A percentile compares a stretch with the other conserved stretches of the same genome.
Evolutionary conservation across 331 rosid genomes (phyloP).

Genomic region (Quercus tomentella): DNA sequence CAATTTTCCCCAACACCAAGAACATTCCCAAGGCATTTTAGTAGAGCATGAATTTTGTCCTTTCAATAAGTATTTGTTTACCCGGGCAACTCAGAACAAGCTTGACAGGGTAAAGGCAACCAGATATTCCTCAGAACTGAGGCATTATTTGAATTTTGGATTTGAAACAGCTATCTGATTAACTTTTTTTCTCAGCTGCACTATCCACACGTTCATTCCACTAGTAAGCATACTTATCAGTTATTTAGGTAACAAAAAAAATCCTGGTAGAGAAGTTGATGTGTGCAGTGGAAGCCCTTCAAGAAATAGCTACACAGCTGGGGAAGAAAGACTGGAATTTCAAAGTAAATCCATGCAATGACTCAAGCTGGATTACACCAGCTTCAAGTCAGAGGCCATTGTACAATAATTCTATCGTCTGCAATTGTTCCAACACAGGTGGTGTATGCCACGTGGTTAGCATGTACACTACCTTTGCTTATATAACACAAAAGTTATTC

Average conservation of each 20-base stretch:
- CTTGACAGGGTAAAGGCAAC: too few species aligned
- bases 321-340: conserved; percentile 33
- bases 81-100: too few species aligned
- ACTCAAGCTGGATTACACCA: conserved; percentile 8
- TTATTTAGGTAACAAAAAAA: neutral
- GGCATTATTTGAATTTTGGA: too few species aligned
- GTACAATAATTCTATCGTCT: conserved; percentile 22
- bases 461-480: conserved; percentile 9
- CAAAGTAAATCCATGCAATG: conserved; percentile 15
- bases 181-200: too few species aligned
- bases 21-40: too few species aligned
- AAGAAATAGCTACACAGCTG: conserved; percentile 31
- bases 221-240: neutral
- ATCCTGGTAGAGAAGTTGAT: neutral
- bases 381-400: neutral
- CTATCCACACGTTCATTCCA: neutral
- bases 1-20: too few species aligned
- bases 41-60: too few species aligned
- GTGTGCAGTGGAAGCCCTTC: conserved; percentile 22
- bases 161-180: too few species aligned
- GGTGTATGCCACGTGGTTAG: conserved; percentile 19
- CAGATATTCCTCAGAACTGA: too few species aligned
- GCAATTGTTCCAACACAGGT: conserved; percentile 27
- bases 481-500: neutral
- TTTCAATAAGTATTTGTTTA: too few species aligned